Base-by-base conservation (phyloP, 306 rosid genomes). In the Prunus davidiana region DNA sequence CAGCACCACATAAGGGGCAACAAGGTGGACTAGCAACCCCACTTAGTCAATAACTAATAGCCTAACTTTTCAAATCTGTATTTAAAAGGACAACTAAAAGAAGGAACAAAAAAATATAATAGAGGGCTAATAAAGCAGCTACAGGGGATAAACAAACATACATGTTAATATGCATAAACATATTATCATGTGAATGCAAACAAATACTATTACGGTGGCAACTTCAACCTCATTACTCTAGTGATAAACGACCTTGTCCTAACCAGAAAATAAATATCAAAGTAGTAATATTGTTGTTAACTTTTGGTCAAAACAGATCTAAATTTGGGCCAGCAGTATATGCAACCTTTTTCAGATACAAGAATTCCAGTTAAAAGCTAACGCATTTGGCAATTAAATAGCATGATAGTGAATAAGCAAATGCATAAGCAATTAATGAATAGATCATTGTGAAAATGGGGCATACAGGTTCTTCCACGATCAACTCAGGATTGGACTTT, bases 401-500 rank as follows among this genome's bases (percentile, higher is more conserved):
- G 14, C 10, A 5, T 25, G 43, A 30, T 25, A 30, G 8, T 38
- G 43, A 38, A 38, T 38, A 6, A 38, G 43, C 43, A 6, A 38
- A 38, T 38, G 43, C 43, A 7, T 58, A 62, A 54, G 55, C 27
- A 24, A 61, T 45, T 54, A 71, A 27, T 30, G 49, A 61, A 72
- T 47, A 64, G 54, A 64, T 46, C 27, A 74, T 49, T 28, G 72
- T 73, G 80, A 64, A 41, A 5, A 64, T 9, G 70, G 20, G n/a
- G 66, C 94, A 67, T 90, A 91, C 91, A 71, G 81, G 79, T 84
- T 79, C 86, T 69, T 82, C 89, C 27, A 25, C 52, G 79, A 70
- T 83, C 57, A 87, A 72, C 80, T 89, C 92, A 73, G 76, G 82
- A 46, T 78, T 84, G 64, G 84, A 78, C 84, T 85, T 88, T 88